Percentiles rank a stretch among this genome's conserved stretches.
Conservation (phyloP, 306 rosid genomes). For the Quercus agrifolia region DNA sequence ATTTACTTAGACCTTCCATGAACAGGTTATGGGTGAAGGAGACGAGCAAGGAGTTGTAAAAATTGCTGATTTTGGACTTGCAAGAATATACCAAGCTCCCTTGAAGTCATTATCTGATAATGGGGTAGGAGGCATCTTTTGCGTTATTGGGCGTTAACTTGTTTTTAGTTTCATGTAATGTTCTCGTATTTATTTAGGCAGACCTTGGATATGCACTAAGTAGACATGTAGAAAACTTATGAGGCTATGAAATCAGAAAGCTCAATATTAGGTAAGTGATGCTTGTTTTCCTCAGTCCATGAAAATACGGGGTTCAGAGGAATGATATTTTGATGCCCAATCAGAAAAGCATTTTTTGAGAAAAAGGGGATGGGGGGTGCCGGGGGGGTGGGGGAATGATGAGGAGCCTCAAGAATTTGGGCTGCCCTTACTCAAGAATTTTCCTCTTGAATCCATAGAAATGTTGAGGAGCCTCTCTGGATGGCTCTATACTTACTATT, state of each 20-base stretch:
- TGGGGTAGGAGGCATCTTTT: conserved; percentile 58
- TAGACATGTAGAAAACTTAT: not conserved
- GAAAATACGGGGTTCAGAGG: not conserved
- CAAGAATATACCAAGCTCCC: conserved; percentile 95
- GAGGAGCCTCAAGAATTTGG: not conserved
- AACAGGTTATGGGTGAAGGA: conserved; percentile 91
- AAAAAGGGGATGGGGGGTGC: not conserved
- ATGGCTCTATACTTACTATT: not conserved
- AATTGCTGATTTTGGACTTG: conserved; percentile 99
- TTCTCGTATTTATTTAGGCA: not conserved
- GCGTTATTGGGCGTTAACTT: not conserved
- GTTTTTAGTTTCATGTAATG: conserved; percentile 5
- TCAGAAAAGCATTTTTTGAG: not conserved
- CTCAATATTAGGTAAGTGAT: not conserved
- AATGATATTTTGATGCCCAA: not conserved
- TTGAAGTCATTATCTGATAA: conserved; percentile 72
- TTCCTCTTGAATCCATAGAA: not conserved
- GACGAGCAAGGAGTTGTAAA: conserved; percentile 92
- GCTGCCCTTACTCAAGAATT: not conserved
- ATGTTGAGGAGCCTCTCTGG: not conserved
- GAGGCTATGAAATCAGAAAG: not conserved
- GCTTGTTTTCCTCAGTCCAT: not conserved
- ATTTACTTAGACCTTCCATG: conserved; percentile 7
- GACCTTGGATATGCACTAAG: conserved; percentile 5
- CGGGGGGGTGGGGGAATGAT: too few relatives aligned